Percentiles rank a stretch among this genome's conserved stretches.
phyloP scores from a whole-genome alignment of 1,139 yeast genomes.

The Yamadazyma atmosphaerica region DNA sequence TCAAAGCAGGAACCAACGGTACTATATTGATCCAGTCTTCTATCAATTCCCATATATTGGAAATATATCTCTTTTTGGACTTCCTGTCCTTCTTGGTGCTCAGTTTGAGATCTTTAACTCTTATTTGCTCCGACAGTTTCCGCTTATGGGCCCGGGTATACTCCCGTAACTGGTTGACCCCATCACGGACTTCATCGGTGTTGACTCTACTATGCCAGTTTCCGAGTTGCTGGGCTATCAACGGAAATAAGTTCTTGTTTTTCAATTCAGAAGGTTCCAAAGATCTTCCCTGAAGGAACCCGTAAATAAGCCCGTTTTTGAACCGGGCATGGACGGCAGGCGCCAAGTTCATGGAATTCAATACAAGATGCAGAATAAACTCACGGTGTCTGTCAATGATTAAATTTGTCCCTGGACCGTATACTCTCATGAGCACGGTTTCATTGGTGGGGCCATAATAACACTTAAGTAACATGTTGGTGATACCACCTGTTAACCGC shows the following conservation, averaged over 20 bases:
- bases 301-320: slow-evolving; percentile 74
- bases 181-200: slow-evolving; percentile 48
- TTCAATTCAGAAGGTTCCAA: slow-evolving; percentile 57
- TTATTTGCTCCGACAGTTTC: slow-evolving; percentile 11
- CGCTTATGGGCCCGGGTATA: slow-evolving; percentile 26
- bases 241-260: slow-evolving; percentile 47
- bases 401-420: slow-evolving; percentile 73
- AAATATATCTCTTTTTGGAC: slow-evolving; percentile 32
- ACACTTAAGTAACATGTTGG: slow-evolving; percentile 68
- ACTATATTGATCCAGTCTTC: slow-evolving; percentile 62
- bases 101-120: slow-evolving; percentile 4
- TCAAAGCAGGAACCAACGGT: slow-evolving; percentile 50
- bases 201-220: slow-evolving; percentile 63
- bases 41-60: slow-evolving; percentile 60
- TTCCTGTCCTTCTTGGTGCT: slow-evolving; percentile 17
- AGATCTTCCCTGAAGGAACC: slow-evolving; percentile 66
- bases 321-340: slow-evolving; percentile 71
- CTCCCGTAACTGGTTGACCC: slow-evolving; percentile 46
- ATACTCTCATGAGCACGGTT: slow-evolving; percentile 64
- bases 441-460: slow-evolving; percentile 26
- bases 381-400: slow-evolving; percentile 79
- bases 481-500: slow-evolving; percentile 74
- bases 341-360: slow-evolving; percentile 63
- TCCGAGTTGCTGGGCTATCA: slow-evolving; percentile 68
- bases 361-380: slow-evolving; percentile 66